Base-by-base conservation (phyloP, 2,329 filamentous ascomycete genomes). In the Drechslerella stenobrocha region DNA sequence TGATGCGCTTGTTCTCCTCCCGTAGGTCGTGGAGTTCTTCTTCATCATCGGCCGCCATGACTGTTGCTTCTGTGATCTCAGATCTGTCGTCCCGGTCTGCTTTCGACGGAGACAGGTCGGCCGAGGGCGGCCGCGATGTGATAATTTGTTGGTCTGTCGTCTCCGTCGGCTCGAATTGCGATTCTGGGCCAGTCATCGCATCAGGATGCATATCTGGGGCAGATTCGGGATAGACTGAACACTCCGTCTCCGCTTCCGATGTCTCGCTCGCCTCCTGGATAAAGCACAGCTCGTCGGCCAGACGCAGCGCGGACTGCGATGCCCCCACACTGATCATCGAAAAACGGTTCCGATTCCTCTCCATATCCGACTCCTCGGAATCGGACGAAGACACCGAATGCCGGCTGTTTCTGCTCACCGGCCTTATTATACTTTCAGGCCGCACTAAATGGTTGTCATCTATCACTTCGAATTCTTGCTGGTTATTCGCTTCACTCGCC, bases 271-370 rank as follows among this genome's bases (percentile, higher is more conserved):
- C 56, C 58, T 92, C 88, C 67, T 88, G 87, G 60, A 91, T 89
- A 69, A 96, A 88, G 69, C 89, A 86, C 56, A 98, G 81, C 77
- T 98, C 93, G 72, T 97, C 91, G 0, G 93, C 93, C 37, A 98
- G 80, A 70, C 87, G 95, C 64, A 90, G 77, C 1, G 87, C 88
- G 72, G 78, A 74, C 74, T 86, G 87, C 18, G 79, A 77, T 7
- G 79, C 76, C 2, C 81, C 82, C 5, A 78, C 80, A 70, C 81
- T 85, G 69, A 88, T 79, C 22, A 87, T 78, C 1, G 90, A 95
- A 74, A 87, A 89, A 26, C 89, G 84, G 69, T 89, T 82, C 75
- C 86, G 78, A 45, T 79, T 77, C 35, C 77, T 78, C 40, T 81
- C 79, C 35, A 77, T 75, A 46, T 79, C 82, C 50, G 79, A 61